Evolutionary conservation across 2,329 filamentous ascomycete genomes (phyloP).

Genomic region (Neonectria coccinea): DNA sequence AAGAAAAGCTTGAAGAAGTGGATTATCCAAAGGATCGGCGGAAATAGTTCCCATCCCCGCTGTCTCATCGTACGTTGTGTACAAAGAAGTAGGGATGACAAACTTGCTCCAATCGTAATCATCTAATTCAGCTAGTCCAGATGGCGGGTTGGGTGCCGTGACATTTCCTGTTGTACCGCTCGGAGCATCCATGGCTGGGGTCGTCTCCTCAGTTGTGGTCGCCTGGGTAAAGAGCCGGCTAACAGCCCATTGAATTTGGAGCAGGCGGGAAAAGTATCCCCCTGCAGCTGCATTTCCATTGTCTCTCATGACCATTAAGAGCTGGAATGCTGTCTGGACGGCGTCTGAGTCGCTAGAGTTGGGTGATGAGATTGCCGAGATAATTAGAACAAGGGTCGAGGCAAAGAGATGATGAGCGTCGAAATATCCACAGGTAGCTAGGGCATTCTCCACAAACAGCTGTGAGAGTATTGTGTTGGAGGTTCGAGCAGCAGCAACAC

Average conservation of each 20-base stretch:
- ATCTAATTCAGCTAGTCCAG: constrained; percentile 13
- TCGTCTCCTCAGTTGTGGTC: constrained; percentile 2
- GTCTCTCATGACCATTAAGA: constrained; percentile 28
- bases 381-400: constrained; percentile 30
- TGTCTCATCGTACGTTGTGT: constrained; percentile 21
- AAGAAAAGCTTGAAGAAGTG: constrained; percentile 30
- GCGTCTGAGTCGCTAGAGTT: constrained; percentile 32
- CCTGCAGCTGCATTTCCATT: constrained; percentile 28
- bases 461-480: constrained; percentile 30
- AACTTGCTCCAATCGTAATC: constrained; percentile 30
- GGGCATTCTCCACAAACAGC: constrained; percentile 27
- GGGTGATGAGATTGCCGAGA: constrained; percentile 30
- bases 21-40: constrained; percentile 29
- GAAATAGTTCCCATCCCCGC: constrained; percentile 3
- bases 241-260: constrained; percentile 29
- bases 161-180: not conserved
- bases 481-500: constrained; percentile 28
- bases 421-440: constrained; percentile 32
- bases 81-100: constrained; percentile 17
- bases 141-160: not conserved
- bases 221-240: constrained; percentile 23
- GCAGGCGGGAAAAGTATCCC: constrained; percentile 26
- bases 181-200: not conserved
- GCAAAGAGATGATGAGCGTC: constrained; percentile 31
- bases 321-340: constrained; percentile 31